Evolutionary conservation across 305 asterid species (phyloP).

Genomic region (Fraxinus sp.): DNA sequence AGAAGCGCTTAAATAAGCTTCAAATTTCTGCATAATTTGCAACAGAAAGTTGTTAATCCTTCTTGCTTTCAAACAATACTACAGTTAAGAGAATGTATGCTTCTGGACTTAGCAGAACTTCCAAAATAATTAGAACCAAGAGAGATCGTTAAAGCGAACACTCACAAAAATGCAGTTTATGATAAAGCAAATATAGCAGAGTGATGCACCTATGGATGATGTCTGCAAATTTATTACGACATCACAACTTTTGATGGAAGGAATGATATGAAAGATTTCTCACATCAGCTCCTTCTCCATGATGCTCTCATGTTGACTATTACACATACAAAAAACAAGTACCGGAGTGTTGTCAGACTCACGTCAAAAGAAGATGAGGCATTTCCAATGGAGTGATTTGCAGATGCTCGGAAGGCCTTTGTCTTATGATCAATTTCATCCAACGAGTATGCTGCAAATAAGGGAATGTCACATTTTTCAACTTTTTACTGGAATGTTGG

Average conservation of each 20-base stretch:
- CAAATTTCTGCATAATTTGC: constrained; percentile 54
- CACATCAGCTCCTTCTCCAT: background rate
- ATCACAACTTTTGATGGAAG: background rate
- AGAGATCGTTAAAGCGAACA: background rate
- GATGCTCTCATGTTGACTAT: constrained; percentile 9
- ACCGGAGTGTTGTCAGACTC: constrained; percentile 34
- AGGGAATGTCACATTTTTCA: background rate
- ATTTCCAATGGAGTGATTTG: constrained; percentile 41
- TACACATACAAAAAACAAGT: constrained; percentile 24
- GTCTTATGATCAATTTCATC: constrained; percentile 70
- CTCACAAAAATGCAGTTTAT: background rate
- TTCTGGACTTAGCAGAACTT: background rate
- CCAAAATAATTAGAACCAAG: constrained; percentile 9
- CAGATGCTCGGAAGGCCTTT: constrained; percentile 53
- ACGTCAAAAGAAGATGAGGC: constrained; percentile 65
- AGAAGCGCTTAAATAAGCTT: constrained; percentile 42
- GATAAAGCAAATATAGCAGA: background rate
- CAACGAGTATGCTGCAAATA: constrained; percentile 59
- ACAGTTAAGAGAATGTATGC: background rate
- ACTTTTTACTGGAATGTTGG: background rate
- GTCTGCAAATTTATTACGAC: background rate
- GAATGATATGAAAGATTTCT: background rate
- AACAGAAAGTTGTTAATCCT: constrained; percentile 9
- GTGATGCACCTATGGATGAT: background rate
- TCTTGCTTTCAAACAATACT: background rate